Evolutionary conservation across 2,329 filamentous ascomycete species (phyloP), one percentile per base, ranked within the genome.

Genomic region (Parascedosporium putredinis): DNA sequence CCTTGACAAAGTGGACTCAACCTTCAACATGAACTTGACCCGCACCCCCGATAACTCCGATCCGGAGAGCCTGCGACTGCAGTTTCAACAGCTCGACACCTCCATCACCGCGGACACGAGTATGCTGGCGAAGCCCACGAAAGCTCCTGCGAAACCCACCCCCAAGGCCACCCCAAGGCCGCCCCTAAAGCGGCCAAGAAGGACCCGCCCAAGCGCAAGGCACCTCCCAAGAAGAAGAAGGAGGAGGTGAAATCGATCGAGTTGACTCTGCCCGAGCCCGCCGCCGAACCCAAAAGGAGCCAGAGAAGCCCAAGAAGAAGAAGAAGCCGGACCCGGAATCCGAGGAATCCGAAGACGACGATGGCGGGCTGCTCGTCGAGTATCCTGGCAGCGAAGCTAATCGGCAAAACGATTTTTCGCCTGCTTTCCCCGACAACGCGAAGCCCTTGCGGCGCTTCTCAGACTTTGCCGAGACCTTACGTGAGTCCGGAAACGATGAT

Each of bases 21-120:
- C 83, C 34, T 85, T 95, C 66, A 83, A 88, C 59, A 90, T 95
- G 83, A 96, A 95, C 64, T 68, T 95, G 49, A 81, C 78, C 48
- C 79, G 76, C 50, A 81, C 81, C 12, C 86, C 84, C 2, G 77
- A 74, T 55, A 83, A 84, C 58, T 69, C 73, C 49, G 79, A 87
- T 56, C 66, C 74, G 49, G 76, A 78, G 25, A 79, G 75, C 58
- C 71, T 94, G 36, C 74, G 78, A 45, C 75, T 79, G 46, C 75
- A 83, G 59, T 82, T 87, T 60, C 73, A 80, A 8, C 86, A 87
- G 53, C 73, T 93, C 33, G 71, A 73, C 22, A 64, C 57, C 34
- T 52, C 50, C 50, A 52, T 57, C 48, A 59, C 57, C 29, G 56
- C 58, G 18, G 27, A 55, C n/a, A 52, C 55, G 40, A 62, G 60